Evolutionary conservation across 805 yeast species (phyloP).

Genomic region (Dipodascopsis uninucleata): DNA sequence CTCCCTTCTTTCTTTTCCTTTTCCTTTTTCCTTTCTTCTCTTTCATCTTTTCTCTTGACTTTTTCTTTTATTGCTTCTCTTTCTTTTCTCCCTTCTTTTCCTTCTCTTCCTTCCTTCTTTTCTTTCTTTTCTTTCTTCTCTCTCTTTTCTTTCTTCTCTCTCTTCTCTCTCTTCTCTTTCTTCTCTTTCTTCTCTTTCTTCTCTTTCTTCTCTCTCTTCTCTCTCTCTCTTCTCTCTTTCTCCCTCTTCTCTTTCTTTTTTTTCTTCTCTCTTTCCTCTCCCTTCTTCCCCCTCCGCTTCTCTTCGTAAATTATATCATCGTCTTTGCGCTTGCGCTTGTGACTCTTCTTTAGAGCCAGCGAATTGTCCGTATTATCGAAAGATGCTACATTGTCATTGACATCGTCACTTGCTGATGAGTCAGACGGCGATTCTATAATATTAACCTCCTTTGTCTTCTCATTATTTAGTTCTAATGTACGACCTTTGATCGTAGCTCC

Average conservation of each 20-base stretch:
- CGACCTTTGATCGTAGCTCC: constrained; percentile 56
- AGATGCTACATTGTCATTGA: background rate
- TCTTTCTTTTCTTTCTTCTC: constrained; percentile 32
- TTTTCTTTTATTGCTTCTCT: background rate
- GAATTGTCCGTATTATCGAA: background rate
- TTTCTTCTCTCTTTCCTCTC: constrained; percentile 30
- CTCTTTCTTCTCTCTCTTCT: constrained; percentile 33
- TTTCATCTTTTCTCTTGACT: background rate
- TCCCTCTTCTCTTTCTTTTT: constrained; percentile 32
- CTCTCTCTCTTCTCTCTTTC: constrained; percentile 31
- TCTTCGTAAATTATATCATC: constrained; percentile 27
- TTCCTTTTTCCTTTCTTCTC: background rate
- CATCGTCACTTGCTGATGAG: constrained; percentile 23
- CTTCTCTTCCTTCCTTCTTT: constrained; percentile 35
- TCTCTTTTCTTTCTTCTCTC: constrained; percentile 32
- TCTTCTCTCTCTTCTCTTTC: constrained; percentile 36
- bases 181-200: constrained; percentile 32
- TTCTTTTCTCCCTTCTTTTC: constrained; percentile 30
- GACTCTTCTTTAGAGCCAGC: constrained; percentile 33
- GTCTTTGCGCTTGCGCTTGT: constrained; percentile 32
- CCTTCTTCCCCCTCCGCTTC: constrained; percentile 28
- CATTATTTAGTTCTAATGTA: constrained; percentile 25
- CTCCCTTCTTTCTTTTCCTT: background rate
- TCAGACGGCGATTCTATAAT: constrained; percentile 29
- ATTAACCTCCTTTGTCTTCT: constrained; percentile 26